These are phyloP conservation scores for Inga laurina DNA, from an alignment of 306 rosid species.

Conservation along the genomic window DNA sequence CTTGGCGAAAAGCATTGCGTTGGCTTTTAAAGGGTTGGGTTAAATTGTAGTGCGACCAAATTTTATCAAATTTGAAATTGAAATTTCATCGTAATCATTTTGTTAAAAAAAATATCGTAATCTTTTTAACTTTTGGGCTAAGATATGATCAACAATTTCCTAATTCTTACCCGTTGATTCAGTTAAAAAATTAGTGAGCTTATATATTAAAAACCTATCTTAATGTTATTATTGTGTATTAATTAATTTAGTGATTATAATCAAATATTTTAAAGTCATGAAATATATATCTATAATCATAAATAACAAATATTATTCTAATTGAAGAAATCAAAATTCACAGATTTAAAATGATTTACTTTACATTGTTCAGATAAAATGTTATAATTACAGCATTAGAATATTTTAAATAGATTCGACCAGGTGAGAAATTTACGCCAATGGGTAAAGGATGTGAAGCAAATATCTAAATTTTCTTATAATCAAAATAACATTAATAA, in stretches of 20 bases:
- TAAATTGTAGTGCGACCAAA: background rate
- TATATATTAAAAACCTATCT: background rate
- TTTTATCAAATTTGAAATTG: background rate
- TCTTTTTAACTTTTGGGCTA: background rate
- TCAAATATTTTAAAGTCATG: background rate
- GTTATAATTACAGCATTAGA: too few relatives aligned
- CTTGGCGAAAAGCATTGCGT: too few relatives aligned
- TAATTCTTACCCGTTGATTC: background rate
- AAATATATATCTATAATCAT: background rate
- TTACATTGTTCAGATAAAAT: too few relatives aligned
- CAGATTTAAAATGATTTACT: background rate
- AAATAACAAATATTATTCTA: background rate
- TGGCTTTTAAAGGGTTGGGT: background rate
- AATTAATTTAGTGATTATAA: background rate
- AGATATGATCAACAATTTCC: background rate
- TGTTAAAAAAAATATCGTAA: background rate
- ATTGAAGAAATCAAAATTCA: background rate
- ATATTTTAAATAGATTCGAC: too few relatives aligned
- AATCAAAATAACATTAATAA: too few relatives aligned
- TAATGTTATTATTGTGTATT: background rate
- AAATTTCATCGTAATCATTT: background rate
- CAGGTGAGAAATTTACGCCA: too few relatives aligned
- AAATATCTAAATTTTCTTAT: too few relatives aligned
- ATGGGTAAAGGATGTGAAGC: background rate
- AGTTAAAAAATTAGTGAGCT: background rate